Percentiles rank a stretch among this genome's conserved stretches.
These are phyloP conservation scores for Fallopia convolvulus DNA, from an alignment of 148 eudicot species.

Conservation along the genomic window DNA sequence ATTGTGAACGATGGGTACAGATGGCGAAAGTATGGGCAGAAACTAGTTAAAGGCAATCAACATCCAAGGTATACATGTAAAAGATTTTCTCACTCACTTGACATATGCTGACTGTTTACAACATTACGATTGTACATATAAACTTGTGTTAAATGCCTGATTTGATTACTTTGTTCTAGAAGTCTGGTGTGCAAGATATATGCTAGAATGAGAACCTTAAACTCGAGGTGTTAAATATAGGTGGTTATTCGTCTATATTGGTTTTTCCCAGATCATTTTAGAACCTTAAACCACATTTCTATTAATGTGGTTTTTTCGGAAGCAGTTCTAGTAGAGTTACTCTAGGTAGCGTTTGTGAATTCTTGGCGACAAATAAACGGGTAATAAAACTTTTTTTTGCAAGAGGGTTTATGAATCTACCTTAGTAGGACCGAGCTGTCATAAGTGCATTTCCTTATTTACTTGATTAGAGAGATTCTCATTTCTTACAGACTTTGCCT, in stretches of 20 bases:
- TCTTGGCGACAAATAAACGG: too few species aligned
- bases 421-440: not conserved
- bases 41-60: slow-evolving; percentile 80
- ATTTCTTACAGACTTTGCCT: not conserved
- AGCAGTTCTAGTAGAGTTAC: too few species aligned
- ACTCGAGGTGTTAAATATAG: not conserved
- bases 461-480: not conserved
- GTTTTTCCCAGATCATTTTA: not conserved
- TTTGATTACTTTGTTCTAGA: not conserved
- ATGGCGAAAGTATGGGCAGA: slow-evolving; percentile 99
- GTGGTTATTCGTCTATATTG: not conserved
- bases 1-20: slow-evolving; percentile 81
- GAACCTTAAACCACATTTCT: not conserved
- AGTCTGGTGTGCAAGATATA: not conserved
- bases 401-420: too few species aligned
- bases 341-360: too few species aligned
- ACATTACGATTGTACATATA: not conserved
- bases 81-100: not conserved
- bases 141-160: not conserved
- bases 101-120: not conserved
- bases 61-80: slow-evolving; percentile 61
- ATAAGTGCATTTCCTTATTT: not conserved
- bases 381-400: too few species aligned
- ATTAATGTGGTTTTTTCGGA: not conserved
- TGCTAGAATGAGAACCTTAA: not conserved